Evolutionary conservation across 2,329 filamentous ascomycete genomes (phyloP), one percentile per base, ranked within the genome.

Genomic region (Diaporthe australafricana): DNA sequence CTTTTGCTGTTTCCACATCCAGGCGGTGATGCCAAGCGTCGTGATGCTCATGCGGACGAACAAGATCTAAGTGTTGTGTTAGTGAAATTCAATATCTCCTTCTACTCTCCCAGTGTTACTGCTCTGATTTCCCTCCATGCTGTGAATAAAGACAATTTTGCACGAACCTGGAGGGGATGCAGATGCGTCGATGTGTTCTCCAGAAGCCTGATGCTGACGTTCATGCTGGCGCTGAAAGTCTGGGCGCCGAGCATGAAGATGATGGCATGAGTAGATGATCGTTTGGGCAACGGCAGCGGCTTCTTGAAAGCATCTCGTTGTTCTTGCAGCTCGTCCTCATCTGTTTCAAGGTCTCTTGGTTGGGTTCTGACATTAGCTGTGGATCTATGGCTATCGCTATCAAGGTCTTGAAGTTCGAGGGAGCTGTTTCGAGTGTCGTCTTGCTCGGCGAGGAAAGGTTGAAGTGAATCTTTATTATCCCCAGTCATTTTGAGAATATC

Each of bases 11-110:
- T 25, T 48, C 66, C 52, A 68, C 6, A 70, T 25, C 55, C 68
- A 70, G 14, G 50, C 6, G 9, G 56, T 63, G 35, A 70, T 62
- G 25, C 68, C 32, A 3, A 63, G 17, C 5, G 68, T 70, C 16
- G 68, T 70, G 22, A 62, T 20, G 68, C 68, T 70, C 68, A 70
- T 70, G 9, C 68, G 68, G 5, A 62, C 68, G 17, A 53, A 70
- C 5, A 70, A 25, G 25, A 70, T 70, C 68, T 70, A 11, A 3
- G 5, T 35, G 6, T 12, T n/a, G 11, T 7, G 55, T 52, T n/a
- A 42, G 22, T 16, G 52, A 55, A 32, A n/a, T n/a, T n/a, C n/a
- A n/a, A n/a, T n/a, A n/a, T n/a, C n/a, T n/a, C n/a, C n/a, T n/a
- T n/a, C n/a, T n/a, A n/a, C n/a, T n/a, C n/a, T n/a, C n/a, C n/a